These are phyloP conservation scores for Beauveria varroae DNA, from an alignment of 2,329 filamentous ascomycete species.

Conservation along the genomic window DNA sequence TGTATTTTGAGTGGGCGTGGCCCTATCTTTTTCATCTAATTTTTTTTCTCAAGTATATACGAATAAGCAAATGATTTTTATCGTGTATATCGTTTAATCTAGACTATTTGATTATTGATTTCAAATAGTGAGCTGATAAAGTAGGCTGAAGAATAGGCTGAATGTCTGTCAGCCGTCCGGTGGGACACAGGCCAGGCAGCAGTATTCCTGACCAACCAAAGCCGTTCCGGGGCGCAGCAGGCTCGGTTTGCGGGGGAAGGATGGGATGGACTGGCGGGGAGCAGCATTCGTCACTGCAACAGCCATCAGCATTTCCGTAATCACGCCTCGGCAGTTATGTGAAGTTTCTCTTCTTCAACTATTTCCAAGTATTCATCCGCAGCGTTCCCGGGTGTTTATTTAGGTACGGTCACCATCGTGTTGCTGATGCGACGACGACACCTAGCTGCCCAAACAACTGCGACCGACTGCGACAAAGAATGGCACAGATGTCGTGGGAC, in stretches of 20 bases:
- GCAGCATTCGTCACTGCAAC: background rate
- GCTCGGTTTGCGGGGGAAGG: background rate
- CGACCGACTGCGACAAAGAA: background rate
- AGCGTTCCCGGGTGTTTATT: no score
- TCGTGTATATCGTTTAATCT: background rate
- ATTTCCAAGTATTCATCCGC: background rate
- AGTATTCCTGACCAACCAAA: slow-evolving; percentile 12
- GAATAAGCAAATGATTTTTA: no score
- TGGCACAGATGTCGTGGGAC: background rate
- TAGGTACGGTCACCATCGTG: no score
- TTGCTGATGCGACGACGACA: background rate
- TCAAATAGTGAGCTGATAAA: no score
- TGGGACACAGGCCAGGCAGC: slow-evolving; percentile 11
- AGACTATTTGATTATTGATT: background rate
- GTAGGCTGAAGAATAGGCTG: no score
- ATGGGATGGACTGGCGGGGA: background rate
- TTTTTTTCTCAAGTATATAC: background rate
- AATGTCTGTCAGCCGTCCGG: background rate
- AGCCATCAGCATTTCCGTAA: no score
- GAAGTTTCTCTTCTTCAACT: background rate
- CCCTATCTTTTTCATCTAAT: background rate
- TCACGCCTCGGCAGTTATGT: no score
- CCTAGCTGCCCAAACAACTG: background rate
- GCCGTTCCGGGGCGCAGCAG: background rate
- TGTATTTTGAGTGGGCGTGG: background rate